Base-by-base conservation (phyloP, 176 grass and related monocot species). In the Oryza rufipogon region DNA sequence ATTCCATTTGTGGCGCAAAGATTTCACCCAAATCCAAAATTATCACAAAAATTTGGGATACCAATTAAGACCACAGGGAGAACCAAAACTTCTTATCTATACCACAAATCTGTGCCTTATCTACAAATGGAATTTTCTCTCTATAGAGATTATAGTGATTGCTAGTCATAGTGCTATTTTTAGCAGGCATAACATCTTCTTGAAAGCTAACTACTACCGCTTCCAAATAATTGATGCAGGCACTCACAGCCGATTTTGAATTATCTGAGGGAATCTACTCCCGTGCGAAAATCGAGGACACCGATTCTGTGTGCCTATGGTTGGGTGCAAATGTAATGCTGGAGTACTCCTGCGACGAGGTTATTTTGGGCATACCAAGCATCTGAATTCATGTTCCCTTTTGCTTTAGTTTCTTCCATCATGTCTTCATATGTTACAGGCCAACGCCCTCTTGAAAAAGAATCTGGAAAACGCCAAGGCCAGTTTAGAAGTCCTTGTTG, bases 291-390 rank as follows among this genome's bases (percentile, higher is more conserved):
- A 96, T 99, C 19, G 90, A 94, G 42, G 88, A 94, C 46, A 86
- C 84, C 0, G 88, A 99, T 25, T 99, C 96, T 0, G 96, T 99
- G 23, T 99, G 96, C 75, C 86, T 99, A 39, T 99, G 96, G 96
- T 89, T 99, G 73, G 96, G 96, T 85, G 96, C 96, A 79, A 99
- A 99, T 80, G 93, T 99, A 17, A 96, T 99, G 93, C 84, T 99
- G 32, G 93, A 99, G 45, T 99, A 99, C 73, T 96, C 96, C 6
- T 86, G 81, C 0, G 86, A 99, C 3, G 96, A 99, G 96, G 96
- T 98, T 86, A 89, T 44, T 88, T 77, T 69, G 1, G 1, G 81
- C 19, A 75, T 5, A 74, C 1, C 28, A 68, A 77, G 4, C 60
- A 49, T 64, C 1, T 20, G 77, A 15, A 64, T 63, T 14, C 60